Evolutionary conservation across 108 stramenopile species (phyloP).

Genomic region (Stephanodiscus minutulus): DNA sequence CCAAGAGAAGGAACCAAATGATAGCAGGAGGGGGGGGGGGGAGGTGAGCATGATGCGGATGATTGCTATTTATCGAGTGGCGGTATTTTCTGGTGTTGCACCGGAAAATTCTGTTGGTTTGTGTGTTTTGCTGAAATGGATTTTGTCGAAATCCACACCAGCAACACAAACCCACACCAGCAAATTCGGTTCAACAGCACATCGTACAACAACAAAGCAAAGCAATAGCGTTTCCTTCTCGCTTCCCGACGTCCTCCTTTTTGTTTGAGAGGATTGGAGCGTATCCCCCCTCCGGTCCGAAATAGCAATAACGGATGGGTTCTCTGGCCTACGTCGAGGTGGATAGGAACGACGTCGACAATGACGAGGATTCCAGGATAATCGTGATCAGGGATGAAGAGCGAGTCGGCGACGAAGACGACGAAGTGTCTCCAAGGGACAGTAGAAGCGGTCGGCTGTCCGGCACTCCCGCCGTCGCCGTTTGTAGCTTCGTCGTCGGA

Average conservation of each 20-base stretch:
- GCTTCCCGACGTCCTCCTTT: too few relatives aligned
- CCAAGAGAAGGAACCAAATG: constrained; percentile 21
- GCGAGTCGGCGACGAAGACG: not conserved
- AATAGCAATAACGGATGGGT: not conserved
- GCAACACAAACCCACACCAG: too few relatives aligned
- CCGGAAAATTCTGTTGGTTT: too few relatives aligned
- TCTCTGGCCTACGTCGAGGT: not conserved
- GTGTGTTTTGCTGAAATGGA: too few relatives aligned
- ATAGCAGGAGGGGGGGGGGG: not conserved
- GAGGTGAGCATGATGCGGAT: not conserved
- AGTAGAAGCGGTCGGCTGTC: not conserved
- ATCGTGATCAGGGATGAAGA: not conserved
- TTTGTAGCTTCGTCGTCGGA: not conserved
- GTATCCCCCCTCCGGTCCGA: too few relatives aligned
- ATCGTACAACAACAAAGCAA: too few relatives aligned
- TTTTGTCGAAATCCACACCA: too few relatives aligned
- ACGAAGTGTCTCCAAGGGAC: not conserved
- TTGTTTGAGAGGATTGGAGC: too few relatives aligned
- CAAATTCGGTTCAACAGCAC: too few relatives aligned
- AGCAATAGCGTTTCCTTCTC: too few relatives aligned
- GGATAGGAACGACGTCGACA: not conserved
- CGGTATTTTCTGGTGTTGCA: too few relatives aligned
- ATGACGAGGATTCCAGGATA: not conserved
- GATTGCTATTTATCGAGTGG: not conserved
- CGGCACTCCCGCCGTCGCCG: not conserved